A percentile compares a stretch with the other conserved stretches of the same genome.
phyloP scores from a whole-genome alignment of 2,329 filamentous ascomycete genomes.

The Curvularia sp. region DNA sequence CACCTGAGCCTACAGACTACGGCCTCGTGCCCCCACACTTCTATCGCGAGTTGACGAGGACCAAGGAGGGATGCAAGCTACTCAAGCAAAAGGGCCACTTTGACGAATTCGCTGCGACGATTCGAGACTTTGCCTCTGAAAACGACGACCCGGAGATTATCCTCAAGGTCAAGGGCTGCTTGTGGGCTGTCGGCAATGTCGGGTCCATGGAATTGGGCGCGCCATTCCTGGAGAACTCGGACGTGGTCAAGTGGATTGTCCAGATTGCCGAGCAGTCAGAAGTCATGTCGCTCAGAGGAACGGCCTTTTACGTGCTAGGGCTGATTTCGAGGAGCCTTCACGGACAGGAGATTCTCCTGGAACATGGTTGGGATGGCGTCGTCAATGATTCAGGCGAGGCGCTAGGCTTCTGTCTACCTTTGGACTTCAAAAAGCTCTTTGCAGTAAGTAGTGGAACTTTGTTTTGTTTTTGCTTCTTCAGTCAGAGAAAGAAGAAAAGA shows the following conservation, averaged over 20 bases:
- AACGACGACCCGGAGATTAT: conserved; percentile 84
- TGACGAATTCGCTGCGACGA: conserved; percentile 87
- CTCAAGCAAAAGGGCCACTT: conserved; percentile 95
- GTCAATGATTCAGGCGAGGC: conserved; percentile 82
- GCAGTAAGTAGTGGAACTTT: conserved; percentile 58
- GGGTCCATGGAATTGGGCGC: conserved; percentile 97
- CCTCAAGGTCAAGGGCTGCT: conserved; percentile 91
- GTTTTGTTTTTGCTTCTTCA: background rate
- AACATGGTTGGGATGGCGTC: conserved; percentile 92
- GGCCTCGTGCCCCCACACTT: conserved; percentile 90
- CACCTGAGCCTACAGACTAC: conserved; percentile 58
- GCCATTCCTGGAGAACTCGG: conserved; percentile 87
- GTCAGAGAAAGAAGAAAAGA: background rate
- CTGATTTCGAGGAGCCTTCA: conserved; percentile 91
- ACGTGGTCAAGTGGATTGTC: conserved; percentile 87
- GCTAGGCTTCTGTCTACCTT: conserved; percentile 85
- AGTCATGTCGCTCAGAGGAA: conserved; percentile 91
- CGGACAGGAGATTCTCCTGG: conserved; percentile 87
- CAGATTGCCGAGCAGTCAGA: conserved; percentile 86
- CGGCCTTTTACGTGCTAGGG: conserved; percentile 94
- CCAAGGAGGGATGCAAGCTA: conserved; percentile 87
- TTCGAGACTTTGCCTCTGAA: conserved; percentile 85
- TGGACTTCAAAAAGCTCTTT: conserved; percentile 78
- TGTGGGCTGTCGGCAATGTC: conserved; percentile 98
- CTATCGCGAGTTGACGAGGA: conserved; percentile 92